Evolutionary conservation across 257 asterid genomes (phyloP), one percentile per base, ranked within the genome.

Genomic region (Oldenlandia corymbosa): DNA sequence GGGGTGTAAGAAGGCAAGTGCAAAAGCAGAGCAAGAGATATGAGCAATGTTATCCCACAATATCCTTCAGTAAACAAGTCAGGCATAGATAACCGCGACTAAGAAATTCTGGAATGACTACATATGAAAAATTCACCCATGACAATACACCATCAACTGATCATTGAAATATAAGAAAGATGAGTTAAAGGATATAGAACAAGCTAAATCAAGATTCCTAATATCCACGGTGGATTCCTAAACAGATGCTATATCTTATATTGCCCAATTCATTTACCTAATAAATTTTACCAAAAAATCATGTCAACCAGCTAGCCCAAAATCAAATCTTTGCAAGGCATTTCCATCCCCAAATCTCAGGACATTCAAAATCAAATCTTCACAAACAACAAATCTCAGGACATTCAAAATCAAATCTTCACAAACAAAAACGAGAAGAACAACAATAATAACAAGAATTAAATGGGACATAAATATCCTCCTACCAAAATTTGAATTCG

Each of bases 401-500:
- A 56, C 32, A 42, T 56, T 28, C 28, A 31, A 51, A 23, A 59
- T 14, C 43, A 64, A 76, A 68, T 37, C 50, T 59, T 34, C n/a
- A n/a, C n/a, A n/a, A n/a, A n/a, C n/a, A n/a, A n/a, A 55, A 10
- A 13, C 9, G 20, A 41, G 31, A 2, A 13, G 7, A 7, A 10
- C 4, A 58, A 47, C 45, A 9, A 36, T 14, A 17, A 32, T 21
- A 28, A 49, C 27, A 17, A n/a, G n/a, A n/a, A n/a, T 55, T 4
- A 2, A 23, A 26, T n/a, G n/a, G 5, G 7, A 20, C 26, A 3
- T 16, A 17, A 1, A 10, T 43, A 31, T 21, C n/a, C 6, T 16
- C 76, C 68, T 54, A 91, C 98, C 99, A 93, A 85, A 93, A 93
- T 82, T 93, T 93, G 72, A 93, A 93, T 76, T 90, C 99, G 24